Percentiles rank a stretch among this genome's conserved stretches.
These are phyloP conservation scores for Skeletonema menzelii DNA, from an alignment of 108 stramenopile species.

Conservation along the genomic window DNA sequence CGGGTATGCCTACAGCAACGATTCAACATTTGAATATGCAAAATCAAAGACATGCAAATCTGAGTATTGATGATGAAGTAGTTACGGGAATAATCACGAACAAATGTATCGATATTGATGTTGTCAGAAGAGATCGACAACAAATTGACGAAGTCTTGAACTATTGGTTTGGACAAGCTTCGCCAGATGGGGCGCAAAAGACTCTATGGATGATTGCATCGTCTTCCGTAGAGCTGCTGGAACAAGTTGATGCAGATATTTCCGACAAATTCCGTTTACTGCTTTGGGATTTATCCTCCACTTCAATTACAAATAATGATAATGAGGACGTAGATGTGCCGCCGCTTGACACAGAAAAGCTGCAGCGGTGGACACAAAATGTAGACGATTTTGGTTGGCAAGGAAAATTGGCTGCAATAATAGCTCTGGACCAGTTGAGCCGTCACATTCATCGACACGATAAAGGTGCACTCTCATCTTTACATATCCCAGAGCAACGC, in stretches of 20 bases:
- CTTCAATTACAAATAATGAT: background rate
- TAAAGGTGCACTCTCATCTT: constrained; percentile 1
- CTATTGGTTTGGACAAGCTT: constrained; percentile 81
- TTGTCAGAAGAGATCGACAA: constrained; percentile 17
- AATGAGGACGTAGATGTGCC: constrained; percentile 1
- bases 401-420: constrained; percentile 85
- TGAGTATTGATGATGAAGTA: background rate
- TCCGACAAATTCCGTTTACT: constrained; percentile 52
- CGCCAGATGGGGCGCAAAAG: constrained; percentile 74
- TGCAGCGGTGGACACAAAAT: constrained; percentile 49
- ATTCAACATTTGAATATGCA: background rate
- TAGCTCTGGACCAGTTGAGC: constrained; percentile 84
- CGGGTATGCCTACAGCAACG: constrained; percentile 13
- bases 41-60: background rate
- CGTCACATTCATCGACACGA: constrained; percentile 77
- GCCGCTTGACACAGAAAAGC: constrained; percentile 17
- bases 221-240: constrained; percentile 50
- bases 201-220: constrained; percentile 87
- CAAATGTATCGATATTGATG: constrained; percentile 6
- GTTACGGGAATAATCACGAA: background rate
- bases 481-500: constrained; percentile 44
- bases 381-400: constrained; percentile 57
- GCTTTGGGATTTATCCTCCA: constrained; percentile 38
- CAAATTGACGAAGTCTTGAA: constrained; percentile 59
- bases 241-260: constrained; percentile 66